These are phyloP conservation scores for Pisolithus microcarpus DNA, from an alignment of 768 basidiomycete species.

Conservation along the genomic window DNA sequence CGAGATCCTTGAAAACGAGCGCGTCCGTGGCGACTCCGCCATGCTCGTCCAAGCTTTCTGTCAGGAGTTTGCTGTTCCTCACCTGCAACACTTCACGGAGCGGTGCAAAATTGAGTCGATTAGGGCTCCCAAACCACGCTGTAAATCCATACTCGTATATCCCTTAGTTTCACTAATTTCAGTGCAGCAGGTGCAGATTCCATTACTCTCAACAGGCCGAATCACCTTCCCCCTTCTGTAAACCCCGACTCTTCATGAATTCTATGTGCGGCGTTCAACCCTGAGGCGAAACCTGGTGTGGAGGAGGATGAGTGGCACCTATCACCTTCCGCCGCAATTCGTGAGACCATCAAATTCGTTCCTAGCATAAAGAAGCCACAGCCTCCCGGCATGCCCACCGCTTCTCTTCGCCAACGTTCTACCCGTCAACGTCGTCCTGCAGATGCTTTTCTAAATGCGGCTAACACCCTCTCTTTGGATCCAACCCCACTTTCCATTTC, in stretches of 20 bases:
- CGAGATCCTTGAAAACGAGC: not conserved
- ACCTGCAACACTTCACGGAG: not conserved
- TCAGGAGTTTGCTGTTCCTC: conserved; percentile 5
- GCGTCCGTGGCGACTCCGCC: not conserved
- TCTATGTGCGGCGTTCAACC: no score
- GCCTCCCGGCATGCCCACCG: not conserved
- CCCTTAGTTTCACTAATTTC: no score
- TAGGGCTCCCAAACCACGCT: not conserved
- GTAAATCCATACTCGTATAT: not conserved
- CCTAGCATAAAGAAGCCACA: not conserved
- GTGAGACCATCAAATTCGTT: not conserved
- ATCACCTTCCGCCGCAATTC: no score
- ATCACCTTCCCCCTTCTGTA: no score
- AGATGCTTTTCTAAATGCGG: not conserved
- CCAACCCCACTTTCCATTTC: not conserved
- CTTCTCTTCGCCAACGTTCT: no score
- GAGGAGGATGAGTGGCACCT: no score
- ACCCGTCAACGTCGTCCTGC: not conserved
- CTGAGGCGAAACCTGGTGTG: no score
- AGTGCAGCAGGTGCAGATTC: no score
- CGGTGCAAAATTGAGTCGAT: conserved; percentile 3
- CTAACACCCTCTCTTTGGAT: not conserved
- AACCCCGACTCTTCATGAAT: no score
- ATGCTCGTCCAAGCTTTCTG: conserved; percentile 4
- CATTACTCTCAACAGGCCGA: no score